These are phyloP conservation scores for Hortiboletus campestris DNA, from an alignment of 768 basidiomycete species.

Conservation along the genomic window DNA sequence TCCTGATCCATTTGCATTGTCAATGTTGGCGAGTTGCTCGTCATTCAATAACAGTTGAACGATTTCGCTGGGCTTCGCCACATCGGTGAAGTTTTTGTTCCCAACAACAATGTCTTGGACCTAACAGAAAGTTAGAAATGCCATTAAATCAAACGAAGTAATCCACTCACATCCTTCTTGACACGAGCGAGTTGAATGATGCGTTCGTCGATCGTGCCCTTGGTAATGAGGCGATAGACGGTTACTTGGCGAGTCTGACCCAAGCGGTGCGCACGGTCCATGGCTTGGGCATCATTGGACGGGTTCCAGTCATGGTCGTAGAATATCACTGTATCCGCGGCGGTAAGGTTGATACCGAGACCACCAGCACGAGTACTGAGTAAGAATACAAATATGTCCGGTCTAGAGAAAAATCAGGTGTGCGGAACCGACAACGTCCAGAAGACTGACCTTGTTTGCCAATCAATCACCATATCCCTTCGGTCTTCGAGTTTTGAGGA, in stretches of 20 bases:
- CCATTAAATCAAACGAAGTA: background rate
- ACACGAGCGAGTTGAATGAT: constrained; percentile 95
- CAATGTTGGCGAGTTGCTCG: constrained; percentile 80
- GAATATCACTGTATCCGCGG: constrained; percentile 39
- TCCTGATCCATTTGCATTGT: constrained; percentile 41
- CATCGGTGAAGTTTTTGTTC: constrained; percentile 91
- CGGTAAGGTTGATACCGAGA: constrained; percentile 94
- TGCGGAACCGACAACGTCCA: background rate
- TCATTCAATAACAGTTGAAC: constrained; percentile 93
- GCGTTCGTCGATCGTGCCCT: constrained; percentile 93
- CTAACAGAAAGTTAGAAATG: constrained; percentile 37
- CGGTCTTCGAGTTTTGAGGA: constrained; percentile 94
- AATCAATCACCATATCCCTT: constrained; percentile 98
- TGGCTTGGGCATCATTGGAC: constrained; percentile 95
- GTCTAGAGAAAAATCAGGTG: constrained; percentile 27
- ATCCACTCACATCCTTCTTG: constrained; percentile 81
- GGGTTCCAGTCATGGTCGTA: constrained; percentile 56
- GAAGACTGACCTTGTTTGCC: constrained; percentile 84
- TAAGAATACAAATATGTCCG: constrained; percentile 94
- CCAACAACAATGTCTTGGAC: constrained; percentile 99
- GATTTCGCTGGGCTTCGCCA: constrained; percentile 93
- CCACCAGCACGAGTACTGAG: constrained; percentile 95
- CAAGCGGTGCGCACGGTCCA: constrained; percentile 96
- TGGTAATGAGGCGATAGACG: constrained; percentile 91
- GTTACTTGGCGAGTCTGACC: constrained; percentile 98